These are phyloP conservation scores for Colletotrichum endophyticum DNA, from an alignment of 2,329 filamentous ascomycete species.

Conservation along the genomic window DNA sequence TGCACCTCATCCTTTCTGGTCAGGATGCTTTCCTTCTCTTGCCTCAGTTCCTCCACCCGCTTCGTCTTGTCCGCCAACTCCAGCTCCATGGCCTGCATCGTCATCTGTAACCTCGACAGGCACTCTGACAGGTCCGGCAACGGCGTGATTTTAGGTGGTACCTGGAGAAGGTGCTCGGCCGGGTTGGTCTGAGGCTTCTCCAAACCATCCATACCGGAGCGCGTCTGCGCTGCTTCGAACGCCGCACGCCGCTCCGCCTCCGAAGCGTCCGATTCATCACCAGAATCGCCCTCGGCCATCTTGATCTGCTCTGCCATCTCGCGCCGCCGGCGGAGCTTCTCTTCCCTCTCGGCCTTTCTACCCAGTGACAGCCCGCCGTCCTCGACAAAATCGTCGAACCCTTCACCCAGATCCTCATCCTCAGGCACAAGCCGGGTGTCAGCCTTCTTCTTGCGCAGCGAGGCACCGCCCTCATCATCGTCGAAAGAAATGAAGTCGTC, in stretches of 20 bases:
- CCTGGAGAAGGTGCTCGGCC: slow-evolving; percentile 49
- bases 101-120: slow-evolving; percentile 65
- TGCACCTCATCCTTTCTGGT: slow-evolving; percentile 82
- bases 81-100: slow-evolving; percentile 67
- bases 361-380: slow-evolving; percentile 82
- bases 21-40: slow-evolving; percentile 71
- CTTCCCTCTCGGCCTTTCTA: slow-evolving; percentile 78
- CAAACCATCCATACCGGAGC: slow-evolving; percentile 82
- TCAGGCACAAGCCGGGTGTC: slow-evolving; percentile 80
- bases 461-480: slow-evolving; percentile 48
- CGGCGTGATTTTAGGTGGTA: slow-evolving; percentile 77
- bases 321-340: slow-evolving; percentile 66
- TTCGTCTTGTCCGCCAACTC: slow-evolving; percentile 64
- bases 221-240: slow-evolving; percentile 86
- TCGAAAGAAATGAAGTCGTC: slow-evolving; percentile 68
- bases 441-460: slow-evolving; percentile 44
- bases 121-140: slow-evolving; percentile 76
- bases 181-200: slow-evolving; percentile 50
- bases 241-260: slow-evolving; percentile 76
- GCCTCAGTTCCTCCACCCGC: slow-evolving; percentile 69
- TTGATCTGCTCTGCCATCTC: slow-evolving; percentile 86
- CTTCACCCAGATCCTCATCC: slow-evolving; percentile 92
- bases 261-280: slow-evolving; percentile 71
- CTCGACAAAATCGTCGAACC: slow-evolving; percentile 90
- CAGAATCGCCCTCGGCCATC: slow-evolving; percentile 72